Evolutionary conservation across 2,329 filamentous ascomycete species (phyloP), one percentile per base, ranked within the genome.

Genomic region (Hymenoscyphus albidus): DNA sequence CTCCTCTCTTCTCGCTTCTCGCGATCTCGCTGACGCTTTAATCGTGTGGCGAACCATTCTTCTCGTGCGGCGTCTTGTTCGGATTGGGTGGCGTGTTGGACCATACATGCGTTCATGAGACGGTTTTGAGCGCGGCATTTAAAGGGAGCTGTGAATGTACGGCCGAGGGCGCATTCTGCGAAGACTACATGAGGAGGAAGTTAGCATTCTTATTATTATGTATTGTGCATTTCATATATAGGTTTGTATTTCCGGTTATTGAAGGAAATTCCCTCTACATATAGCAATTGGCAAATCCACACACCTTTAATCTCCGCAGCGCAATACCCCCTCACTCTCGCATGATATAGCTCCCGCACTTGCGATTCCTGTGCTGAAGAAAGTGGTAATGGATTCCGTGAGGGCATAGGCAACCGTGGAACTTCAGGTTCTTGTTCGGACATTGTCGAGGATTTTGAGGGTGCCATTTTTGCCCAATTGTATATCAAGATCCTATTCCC

Each of bases 41-140:
- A 82, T 61, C 91, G 84, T 68, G 85, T 83, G 61, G 87, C 86
- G 77, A 98, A 98, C 95, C 95, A 99, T 76, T 98, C 93, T 77
- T 93, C 91, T 61, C 95, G 83, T 68, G 95, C 95, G 31, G 87
- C 88, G 79, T 99, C 95, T 77, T 96, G 85, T 76, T 96, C 92
- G 62, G 85, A 87, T 68, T 88, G 90, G 69, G 91, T 96, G 63
- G 94, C 93, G 79, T 96, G 90, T 63, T 83, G 78, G 71, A 93
- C 83, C 93, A 99, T 97, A 81, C 95, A 99, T 67, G 81, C 83
- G 80, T 99, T 99, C 95, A 99, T 99, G 42, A 84, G 82, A 68
- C 89, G 87, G 73, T 93, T 90, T 74, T 93, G 84, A 59, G 83
- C 79, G 62, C 92, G 89, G 81, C 95, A 99, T 62, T 88, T 85